Evolutionary conservation across 1,284 basidiomycete genomes (phyloP), one percentile per base, ranked within the genome.

Genomic region (Hemileia vastatrix): DNA sequence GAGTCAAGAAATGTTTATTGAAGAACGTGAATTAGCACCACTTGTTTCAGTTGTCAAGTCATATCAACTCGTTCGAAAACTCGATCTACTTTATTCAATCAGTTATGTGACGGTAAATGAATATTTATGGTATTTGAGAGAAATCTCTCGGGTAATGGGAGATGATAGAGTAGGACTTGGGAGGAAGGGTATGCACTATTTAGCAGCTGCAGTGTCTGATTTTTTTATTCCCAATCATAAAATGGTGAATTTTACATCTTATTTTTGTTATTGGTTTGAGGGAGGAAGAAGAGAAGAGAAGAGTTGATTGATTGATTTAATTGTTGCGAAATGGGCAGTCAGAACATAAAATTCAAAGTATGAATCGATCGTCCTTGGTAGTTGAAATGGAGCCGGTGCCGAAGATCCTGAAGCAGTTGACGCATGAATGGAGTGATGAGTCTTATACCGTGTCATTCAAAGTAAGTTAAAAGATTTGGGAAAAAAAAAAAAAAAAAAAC

Each of bases 381-480:
- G 88, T 98, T 66, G 91, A 96, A 76, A 97, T 98, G 93, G 94
- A 98, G 75, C 92, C 96, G 76, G 93, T 97, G 0, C 94, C 95
- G 6, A 98, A 98, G 77, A 87, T 97, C 43, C 78, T 98, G 50
- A 88, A 89, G 75, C 86, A 90, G 0, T 81, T 98, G 78, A 92
- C 96, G 2, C 84, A 88, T 55, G 87, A 96, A 74, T 98, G 94
- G 95, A 87, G 86, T 0, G 85, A 85, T 1, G 85, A 90, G 59
- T 93, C 90, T 0, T 97, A 85, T 76, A 86, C 96, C 48, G 90
- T 98, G 51, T 93, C 90, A 0, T 98, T 98, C 83, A 98, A 98
- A 83, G 92, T 90, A 63, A 23, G 73, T 50, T 2, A 18, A 4
- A n/a, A 6, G 15, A 19, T 50, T 50, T 50, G 13, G 2, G n/a